Percentiles rank a stretch among this genome's conserved stretches.
phyloP scores from a whole-genome alignment of 1,284 basidiomycete genomes.

The Naganishia liquefaciens region DNA sequence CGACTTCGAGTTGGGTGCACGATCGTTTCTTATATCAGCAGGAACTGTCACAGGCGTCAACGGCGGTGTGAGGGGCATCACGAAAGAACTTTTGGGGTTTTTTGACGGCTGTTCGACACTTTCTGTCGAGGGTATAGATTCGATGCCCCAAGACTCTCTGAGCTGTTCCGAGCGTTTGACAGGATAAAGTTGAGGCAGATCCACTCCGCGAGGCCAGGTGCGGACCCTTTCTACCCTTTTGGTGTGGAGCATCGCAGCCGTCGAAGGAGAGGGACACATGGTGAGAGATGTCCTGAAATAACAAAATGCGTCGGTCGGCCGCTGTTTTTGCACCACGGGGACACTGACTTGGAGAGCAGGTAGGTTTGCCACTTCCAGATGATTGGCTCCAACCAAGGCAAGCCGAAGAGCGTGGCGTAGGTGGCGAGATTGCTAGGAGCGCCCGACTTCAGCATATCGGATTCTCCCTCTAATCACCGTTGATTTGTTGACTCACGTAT shows the following conservation, averaged over 20 bases:
- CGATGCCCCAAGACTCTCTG: slow-evolving; percentile 56
- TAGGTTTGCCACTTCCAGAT: slow-evolving; percentile 53
- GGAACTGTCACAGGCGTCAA: slow-evolving; percentile 40
- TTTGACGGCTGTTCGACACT: slow-evolving; percentile 37
- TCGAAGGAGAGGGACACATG: slow-evolving; percentile 60
- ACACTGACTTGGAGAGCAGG: slow-evolving; percentile 49
- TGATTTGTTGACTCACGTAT: slow-evolving; percentile 59
- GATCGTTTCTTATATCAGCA: slow-evolving; percentile 4
- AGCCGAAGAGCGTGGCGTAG: slow-evolving; percentile 60
- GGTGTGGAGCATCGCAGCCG: slow-evolving; percentile 56
- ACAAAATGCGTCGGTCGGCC: not conserved
- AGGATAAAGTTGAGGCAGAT: slow-evolving; percentile 55
- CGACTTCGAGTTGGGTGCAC: slow-evolving; percentile 12
- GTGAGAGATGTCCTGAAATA: slow-evolving; percentile 53
- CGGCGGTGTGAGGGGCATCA: slow-evolving; percentile 50
- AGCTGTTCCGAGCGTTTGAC: slow-evolving; percentile 53
- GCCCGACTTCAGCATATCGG: not conserved
- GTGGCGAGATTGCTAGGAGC: slow-evolving; percentile 56
- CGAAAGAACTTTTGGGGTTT: slow-evolving; percentile 19
- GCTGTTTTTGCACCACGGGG: not conserved
- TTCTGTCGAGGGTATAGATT: slow-evolving; percentile 28
- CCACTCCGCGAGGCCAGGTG: slow-evolving; percentile 60
- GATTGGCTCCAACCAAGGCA: slow-evolving; percentile 58
- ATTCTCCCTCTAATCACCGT: too few relatives aligned
- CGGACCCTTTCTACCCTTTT: slow-evolving; percentile 58